These are phyloP conservation scores for Peronospora belbahrii DNA, from an alignment of 352 stramenopile genomes.

Conservation along the genomic window DNA sequence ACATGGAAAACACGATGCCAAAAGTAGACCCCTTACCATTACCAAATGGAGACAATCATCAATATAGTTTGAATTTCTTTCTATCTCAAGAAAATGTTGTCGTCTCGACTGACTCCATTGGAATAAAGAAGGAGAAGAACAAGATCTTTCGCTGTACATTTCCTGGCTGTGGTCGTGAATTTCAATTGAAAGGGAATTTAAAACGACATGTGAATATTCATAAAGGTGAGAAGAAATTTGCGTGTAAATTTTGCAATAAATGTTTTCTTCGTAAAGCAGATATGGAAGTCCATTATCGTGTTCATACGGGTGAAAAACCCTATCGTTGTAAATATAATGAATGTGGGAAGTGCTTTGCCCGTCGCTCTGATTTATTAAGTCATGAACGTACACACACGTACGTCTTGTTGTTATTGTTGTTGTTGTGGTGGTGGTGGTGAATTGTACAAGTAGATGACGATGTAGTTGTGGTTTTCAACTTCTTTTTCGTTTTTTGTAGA, in stretches of 20 bases:
- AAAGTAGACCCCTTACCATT: too few relatives aligned
- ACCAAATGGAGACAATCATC: too few relatives aligned
- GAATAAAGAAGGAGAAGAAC: slow-evolving; percentile 5
- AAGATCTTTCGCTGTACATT: slow-evolving; percentile 41
- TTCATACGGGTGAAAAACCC: slow-evolving; percentile 75
- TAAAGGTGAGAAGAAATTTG: slow-evolving; percentile 50
- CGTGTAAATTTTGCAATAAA: slow-evolving; percentile 50
- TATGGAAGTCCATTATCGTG: slow-evolving; percentile 65
- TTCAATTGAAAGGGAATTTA: slow-evolving; percentile 60
- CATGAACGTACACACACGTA: slow-evolving; percentile 69
- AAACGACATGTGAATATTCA: slow-evolving; percentile 58
- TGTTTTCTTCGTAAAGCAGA: slow-evolving; percentile 66
- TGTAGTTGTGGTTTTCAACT: slow-evolving; percentile 1
- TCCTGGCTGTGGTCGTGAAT: slow-evolving; percentile 43
- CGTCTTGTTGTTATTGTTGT: slow-evolving; percentile 6
- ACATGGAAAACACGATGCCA: too few relatives aligned
- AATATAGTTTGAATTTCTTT: too few relatives aligned
- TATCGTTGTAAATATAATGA: slow-evolving; percentile 46
- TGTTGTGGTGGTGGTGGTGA: background rate
- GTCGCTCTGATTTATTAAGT: slow-evolving; percentile 63
- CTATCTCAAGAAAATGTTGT: too few relatives aligned
- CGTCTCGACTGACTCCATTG: background rate
- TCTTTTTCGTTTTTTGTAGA: slow-evolving; percentile 17
- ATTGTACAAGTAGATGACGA: slow-evolving; percentile 6
- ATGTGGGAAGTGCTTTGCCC: slow-evolving; percentile 57